Conservation (phyloP, 2,329 filamentous ascomycete species). For the Monilinia fructicola region DNA sequence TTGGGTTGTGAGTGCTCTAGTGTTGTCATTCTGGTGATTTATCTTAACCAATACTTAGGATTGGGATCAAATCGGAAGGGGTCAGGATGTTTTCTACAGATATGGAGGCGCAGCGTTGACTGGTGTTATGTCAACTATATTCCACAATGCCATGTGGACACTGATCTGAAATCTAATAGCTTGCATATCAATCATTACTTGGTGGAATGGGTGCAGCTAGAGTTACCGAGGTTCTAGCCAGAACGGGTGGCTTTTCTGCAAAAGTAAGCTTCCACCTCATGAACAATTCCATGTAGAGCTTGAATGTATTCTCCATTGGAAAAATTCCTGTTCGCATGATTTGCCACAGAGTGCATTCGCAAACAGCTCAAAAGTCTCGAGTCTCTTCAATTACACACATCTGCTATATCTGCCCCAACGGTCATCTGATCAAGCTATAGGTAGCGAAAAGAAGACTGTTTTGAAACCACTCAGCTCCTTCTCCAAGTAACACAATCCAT, state of each 20-base stretch:
- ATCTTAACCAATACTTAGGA: conserved; percentile 43
- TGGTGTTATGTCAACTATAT: conserved; percentile 44
- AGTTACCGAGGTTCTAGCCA: conserved; percentile 70
- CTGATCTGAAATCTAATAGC: conserved; percentile 27
- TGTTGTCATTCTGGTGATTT: neutral
- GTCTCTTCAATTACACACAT: neutral
- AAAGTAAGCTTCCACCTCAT: conserved; percentile 40
- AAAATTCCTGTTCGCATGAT: neutral
- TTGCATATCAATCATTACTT: conserved; percentile 60
- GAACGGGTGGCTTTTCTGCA: conserved; percentile 72
- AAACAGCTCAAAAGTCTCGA: neutral
- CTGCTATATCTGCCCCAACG: too few species aligned
- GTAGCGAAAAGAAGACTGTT: conserved; percentile 65
- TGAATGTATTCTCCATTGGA: too few species aligned
- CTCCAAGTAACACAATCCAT: conserved; percentile 68
- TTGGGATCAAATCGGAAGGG: conserved; percentile 71
- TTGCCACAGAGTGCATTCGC: neutral
- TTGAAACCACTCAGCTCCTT: conserved; percentile 75
- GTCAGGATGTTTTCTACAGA: conserved; percentile 75
- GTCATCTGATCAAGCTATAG: conserved; percentile 4
- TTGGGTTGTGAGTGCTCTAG: conserved; percentile 55
- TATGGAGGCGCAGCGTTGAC: conserved; percentile 69
- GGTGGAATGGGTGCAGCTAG: conserved; percentile 72
- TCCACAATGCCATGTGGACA: neutral
- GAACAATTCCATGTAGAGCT: too few species aligned